Percentiles rank a stretch among this genome's conserved stretches.
Conservation (phyloP, 371 early-diverging fungal genomes). For the Lichtheimia corymbifera region DNA sequence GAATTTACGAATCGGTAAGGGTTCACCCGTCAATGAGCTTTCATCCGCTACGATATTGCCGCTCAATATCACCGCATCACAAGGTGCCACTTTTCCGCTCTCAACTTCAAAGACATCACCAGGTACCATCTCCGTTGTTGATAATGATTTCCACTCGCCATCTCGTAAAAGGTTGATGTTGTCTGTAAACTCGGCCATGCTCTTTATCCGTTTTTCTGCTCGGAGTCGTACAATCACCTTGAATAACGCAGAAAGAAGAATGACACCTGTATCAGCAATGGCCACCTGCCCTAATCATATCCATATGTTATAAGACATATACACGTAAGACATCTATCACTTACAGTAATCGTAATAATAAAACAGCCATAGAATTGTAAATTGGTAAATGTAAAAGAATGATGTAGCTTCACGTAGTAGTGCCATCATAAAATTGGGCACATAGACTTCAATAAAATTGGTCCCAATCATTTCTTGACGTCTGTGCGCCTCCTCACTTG, state of each 20-base stretch:
- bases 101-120: slow-evolving; percentile 73
- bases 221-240: slow-evolving; percentile 67
- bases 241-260: slow-evolving; percentile 68
- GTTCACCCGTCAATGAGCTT: slow-evolving; percentile 68
- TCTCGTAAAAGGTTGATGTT: slow-evolving; percentile 54
- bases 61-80: slow-evolving; percentile 69
- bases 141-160: slow-evolving; percentile 53
- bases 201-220: slow-evolving; percentile 67
- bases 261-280: slow-evolving; percentile 70
- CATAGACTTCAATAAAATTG: slow-evolving; percentile 69
- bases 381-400: slow-evolving; percentile 81
- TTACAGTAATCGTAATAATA: slow-evolving; percentile 72
- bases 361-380: slow-evolving; percentile 72
- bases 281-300: slow-evolving; percentile 58
- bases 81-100: slow-evolving; percentile 56
- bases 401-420: slow-evolving; percentile 65
- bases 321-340: background rate
- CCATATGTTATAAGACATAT: background rate
- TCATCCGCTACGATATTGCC: slow-evolving; percentile 78
- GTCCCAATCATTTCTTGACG: slow-evolving; percentile 68
- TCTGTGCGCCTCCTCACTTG: slow-evolving; percentile 51
- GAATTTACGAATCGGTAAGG: slow-evolving; percentile 65
- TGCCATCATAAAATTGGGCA: slow-evolving; percentile 56
- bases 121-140: slow-evolving; percentile 63
- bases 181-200: slow-evolving; percentile 65